A percentile compares a stretch with the other conserved stretches of the same genome.
These are phyloP conservation scores for Phytophthora foliorum DNA, from an alignment of 352 stramenopile species.

Conservation along the genomic window DNA sequence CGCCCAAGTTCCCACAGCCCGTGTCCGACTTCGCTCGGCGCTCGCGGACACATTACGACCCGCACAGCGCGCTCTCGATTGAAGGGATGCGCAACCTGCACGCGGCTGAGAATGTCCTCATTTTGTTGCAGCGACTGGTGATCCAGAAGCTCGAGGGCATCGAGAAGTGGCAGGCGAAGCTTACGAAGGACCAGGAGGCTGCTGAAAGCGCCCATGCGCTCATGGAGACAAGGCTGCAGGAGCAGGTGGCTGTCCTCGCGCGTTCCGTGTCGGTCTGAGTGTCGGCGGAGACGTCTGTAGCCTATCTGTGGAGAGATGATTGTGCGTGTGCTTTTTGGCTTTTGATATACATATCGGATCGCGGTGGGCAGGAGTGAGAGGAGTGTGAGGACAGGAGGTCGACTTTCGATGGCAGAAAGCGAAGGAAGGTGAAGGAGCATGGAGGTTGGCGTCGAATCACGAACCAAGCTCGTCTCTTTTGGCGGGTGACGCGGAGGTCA, in stretches of 20 bases:
- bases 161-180: slow-evolving; percentile 77
- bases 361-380: slow-evolving; percentile 28
- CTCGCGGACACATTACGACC: slow-evolving; percentile 61
- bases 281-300: slow-evolving; percentile 25
- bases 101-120: slow-evolving; percentile 81
- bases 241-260: slow-evolving; percentile 71
- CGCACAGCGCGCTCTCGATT: slow-evolving; percentile 66
- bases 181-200: slow-evolving; percentile 68
- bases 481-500: slow-evolving; percentile 22
- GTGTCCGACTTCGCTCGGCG: slow-evolving; percentile 70
- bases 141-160: slow-evolving; percentile 88
- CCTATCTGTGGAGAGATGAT: slow-evolving; percentile 36
- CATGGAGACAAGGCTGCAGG: slow-evolving; percentile 74
- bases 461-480: slow-evolving; percentile 18
- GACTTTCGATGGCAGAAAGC: slow-evolving; percentile 52
- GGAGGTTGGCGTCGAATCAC: slow-evolving; percentile 29
- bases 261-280: slow-evolving; percentile 67
- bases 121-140: slow-evolving; percentile 84
- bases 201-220: slow-evolving; percentile 67
- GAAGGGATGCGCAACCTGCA: slow-evolving; percentile 85
- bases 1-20: slow-evolving; percentile 72
- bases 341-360: slow-evolving; percentile 44
- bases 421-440: slow-evolving; percentile 10
- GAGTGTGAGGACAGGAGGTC: slow-evolving; percentile 21
- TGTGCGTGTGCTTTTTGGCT: slow-evolving; percentile 42